Conservation (phyloP, 1,284 basidiomycete species). For the Ustilago loliicola region DNA sequence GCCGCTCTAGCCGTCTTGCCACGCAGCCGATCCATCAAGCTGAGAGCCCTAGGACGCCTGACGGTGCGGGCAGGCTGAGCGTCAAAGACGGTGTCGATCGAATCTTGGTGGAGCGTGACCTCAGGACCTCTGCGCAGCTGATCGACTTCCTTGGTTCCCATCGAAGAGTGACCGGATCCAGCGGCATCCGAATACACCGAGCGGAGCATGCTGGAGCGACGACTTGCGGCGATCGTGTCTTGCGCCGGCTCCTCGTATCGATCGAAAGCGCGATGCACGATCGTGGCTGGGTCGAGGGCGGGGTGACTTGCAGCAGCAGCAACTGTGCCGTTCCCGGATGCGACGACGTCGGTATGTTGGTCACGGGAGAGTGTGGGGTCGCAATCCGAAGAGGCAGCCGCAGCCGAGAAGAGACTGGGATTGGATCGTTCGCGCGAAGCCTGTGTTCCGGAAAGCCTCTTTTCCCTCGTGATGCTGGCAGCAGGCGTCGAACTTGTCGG, state of each 20-base stretch:
- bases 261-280: conserved; percentile 15
- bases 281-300: not conserved
- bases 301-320: not conserved
- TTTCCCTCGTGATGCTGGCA: not conserved
- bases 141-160: conserved; percentile 18
- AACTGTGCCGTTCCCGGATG: not conserved
- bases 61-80: not conserved
- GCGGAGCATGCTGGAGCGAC: conserved; percentile 10
- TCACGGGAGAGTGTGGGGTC: conserved; percentile 5
- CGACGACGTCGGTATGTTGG: not conserved
- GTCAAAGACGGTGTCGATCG: conserved; percentile 14
- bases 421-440: conserved; percentile 3
- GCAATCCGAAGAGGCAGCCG: conserved; percentile 19
- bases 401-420: conserved; percentile 9
- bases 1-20: conserved; percentile 4
- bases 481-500: not conserved
- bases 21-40: conserved; percentile 22
- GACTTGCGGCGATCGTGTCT: not conserved
- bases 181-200: conserved; percentile 13
- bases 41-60: conserved; percentile 18
- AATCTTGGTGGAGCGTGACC: conserved; percentile 9
- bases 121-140: conserved; percentile 16
- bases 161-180: conserved; percentile 4
- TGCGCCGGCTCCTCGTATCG: conserved; percentile 12
- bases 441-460: not conserved